Base-by-base conservation (phyloP, 73 alveolate species). In the Urostyla sp. region DNA sequence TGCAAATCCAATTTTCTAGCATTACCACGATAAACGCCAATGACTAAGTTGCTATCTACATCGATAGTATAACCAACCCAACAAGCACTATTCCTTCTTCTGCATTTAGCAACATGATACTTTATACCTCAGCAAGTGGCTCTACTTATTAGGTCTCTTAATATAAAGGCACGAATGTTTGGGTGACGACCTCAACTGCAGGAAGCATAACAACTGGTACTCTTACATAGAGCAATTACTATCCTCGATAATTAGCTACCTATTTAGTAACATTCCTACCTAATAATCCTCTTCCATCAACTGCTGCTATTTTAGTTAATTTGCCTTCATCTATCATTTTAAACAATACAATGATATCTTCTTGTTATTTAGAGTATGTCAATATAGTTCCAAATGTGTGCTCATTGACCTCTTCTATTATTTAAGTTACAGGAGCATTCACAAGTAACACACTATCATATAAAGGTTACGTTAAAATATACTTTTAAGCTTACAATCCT, bases 1-100 rank as follows among this genome's bases (percentile, higher is more conserved):
- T 55, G 20, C 26, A 21, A 10, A 38, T 75, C 23, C 11, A 15
- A n/a, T 73, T 73, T 46, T 10, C 55, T 54, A 21, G 46, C 10
- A 7, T 28, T 3, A 53, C 35, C 27, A 15, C 43, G 8, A 55
- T 55, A 1, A 57, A 44, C 57, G 79, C 52, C 11, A 67, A 67
- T 21, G 8, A 32, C 13, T 11, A 10, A 6, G 40, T 75, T 26
- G 13, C 66, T 23, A 23, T 75, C 24, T 56, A 52, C 1, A 60
- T 75, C 6, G 4, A 23, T 7, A 55, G 57, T 56, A 56, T 75
- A 24, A 13, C 51, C 24, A 75, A 75, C 27, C 44, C 77, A 21
- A 45, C 32, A 1, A 50, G 75, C n/a, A 75, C 78, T 1, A n/a
- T 56, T 40, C 87, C 87, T 36, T 37, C 78, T 35, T 49, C 75